Conservation (phyloP, 2,329 filamentous ascomycete genomes). For the Diaporthe destruens region DNA sequence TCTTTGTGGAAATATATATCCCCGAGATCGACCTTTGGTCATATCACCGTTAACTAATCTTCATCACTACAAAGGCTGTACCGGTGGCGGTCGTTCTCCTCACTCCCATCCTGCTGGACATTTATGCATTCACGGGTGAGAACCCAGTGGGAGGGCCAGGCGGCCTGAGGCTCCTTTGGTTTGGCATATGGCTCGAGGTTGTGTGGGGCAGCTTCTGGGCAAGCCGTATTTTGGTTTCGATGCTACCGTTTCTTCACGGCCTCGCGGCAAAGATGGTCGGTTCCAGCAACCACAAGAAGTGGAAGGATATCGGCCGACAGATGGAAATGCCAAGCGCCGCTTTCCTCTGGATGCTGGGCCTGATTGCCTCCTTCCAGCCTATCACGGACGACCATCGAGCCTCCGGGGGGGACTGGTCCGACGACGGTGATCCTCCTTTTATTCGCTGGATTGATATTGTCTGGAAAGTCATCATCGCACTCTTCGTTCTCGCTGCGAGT, state of each 20-base stretch:
- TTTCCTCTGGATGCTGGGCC: constrained; percentile 92
- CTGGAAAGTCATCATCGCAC: constrained; percentile 86
- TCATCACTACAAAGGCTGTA: constrained; percentile 44
- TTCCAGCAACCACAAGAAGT: constrained; percentile 91
- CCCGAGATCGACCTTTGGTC: neutral
- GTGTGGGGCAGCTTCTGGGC: constrained; percentile 94
- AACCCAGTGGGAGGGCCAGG: constrained; percentile 73
- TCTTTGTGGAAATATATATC: neutral
- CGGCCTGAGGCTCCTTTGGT: constrained; percentile 86
- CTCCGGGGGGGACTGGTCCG: constrained; percentile 47
- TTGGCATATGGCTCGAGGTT: constrained; percentile 94
- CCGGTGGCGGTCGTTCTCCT: constrained; percentile 60
- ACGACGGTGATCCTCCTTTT: constrained; percentile 61
- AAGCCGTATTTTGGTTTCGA: constrained; percentile 66
- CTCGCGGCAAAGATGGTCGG: constrained; percentile 76
- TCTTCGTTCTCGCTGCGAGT: constrained; percentile 83
- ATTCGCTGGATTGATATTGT: constrained; percentile 80
- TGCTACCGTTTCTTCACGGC: constrained; percentile 62
- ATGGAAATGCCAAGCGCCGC: constrained; percentile 87
- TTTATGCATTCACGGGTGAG: constrained; percentile 54
- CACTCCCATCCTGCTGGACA: constrained; percentile 56
- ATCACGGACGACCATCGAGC: constrained; percentile 75
- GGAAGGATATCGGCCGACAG: constrained; percentile 88
- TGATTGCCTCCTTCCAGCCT: constrained; percentile 87
- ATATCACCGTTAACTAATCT: neutral